phyloP scores from a whole-genome alignment of 352 stramenopile species.

The Phytophthora fragariaefolia region DNA sequence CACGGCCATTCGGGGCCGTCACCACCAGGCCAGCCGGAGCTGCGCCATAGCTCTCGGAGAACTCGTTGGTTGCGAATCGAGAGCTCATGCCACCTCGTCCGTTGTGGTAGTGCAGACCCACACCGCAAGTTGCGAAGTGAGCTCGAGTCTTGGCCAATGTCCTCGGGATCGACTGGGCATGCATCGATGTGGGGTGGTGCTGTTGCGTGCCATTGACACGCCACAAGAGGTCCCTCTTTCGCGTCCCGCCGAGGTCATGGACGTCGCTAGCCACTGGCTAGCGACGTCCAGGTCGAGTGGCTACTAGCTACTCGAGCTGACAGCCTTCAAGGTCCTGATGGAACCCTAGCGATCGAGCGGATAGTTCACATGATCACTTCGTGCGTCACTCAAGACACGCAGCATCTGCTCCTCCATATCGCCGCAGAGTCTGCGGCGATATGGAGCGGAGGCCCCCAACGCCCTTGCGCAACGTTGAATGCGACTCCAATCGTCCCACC shows the following conservation, averaged over 20 bases:
- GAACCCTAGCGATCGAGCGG: background rate
- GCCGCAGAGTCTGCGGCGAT: background rate
- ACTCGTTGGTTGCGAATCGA: conserved; percentile 25
- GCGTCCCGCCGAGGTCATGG: no score
- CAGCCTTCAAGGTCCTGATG: conserved; percentile 1
- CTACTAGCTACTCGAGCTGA: background rate
- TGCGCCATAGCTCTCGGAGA: conserved; percentile 25
- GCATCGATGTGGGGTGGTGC: conserved; percentile 17
- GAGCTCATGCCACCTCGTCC: conserved; percentile 30
- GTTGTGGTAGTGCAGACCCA: background rate
- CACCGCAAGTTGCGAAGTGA: conserved; percentile 33
- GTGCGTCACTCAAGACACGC: background rate
- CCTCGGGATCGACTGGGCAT: background rate
- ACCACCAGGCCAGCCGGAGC: conserved; percentile 35
- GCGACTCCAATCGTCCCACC: conserved; percentile 3
- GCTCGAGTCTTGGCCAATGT: background rate
- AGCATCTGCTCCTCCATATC: no score
- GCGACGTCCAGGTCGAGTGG: background rate
- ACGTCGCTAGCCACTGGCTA: no score
- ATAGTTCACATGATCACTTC: conserved; percentile 10
- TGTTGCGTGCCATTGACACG: conserved; percentile 22
- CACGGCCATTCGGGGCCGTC: conserved; percentile 35
- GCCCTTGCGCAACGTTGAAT: background rate
- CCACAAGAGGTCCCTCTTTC: conserved; percentile 3
- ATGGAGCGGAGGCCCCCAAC: background rate